Base-by-base conservation (phyloP, 169 alveolate species). In the Theileria equi region DNA sequence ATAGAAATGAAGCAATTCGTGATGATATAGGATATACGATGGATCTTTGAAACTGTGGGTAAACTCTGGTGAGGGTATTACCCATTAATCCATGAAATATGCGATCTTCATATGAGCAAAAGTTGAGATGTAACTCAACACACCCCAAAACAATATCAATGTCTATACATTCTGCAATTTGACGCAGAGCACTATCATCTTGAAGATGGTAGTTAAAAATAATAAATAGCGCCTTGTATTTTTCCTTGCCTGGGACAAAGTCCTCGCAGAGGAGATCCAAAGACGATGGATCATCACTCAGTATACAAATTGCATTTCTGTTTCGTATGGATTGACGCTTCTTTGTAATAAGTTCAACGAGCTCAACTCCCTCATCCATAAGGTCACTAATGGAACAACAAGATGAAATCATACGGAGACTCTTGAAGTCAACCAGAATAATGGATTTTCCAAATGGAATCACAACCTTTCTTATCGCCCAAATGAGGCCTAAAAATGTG, bases 301-400 rank as follows among this genome's bases (percentile, higher is more conserved):
- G 43, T 29, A 89, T 62, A 52, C 88, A 89, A 19, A 89, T 53
- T 32, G 89, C 88, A 26, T 70, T 84, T 70, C 69, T 88, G 34
- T 62, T 74, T 47, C 55, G 58, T 58, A 89, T 49, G n/a, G 90
- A 88, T 48, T 79, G 85, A 41, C 94, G 34, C 64, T 66, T 71
- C 36, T 85, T 62, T 11, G 77, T 57, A 19, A 89, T 41, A 38
- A 81, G 70, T 63, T 89, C 94, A 5, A 89, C 84, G 25, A 88
- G 78, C 19, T 88, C 89, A 3, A 89, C 92, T 16, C 94, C 94
- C 36, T 77, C 84, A 70, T 89, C 94, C 50, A 89, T 34, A 10
- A 89, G 63, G 32, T 89, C 93, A 35, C 88, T 88, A 26, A 84
- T 58, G 10, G 81, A 43, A 58, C 94, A 89, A 38, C 91, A 84